Percentiles rank a stretch among this genome's conserved stretches.
Conservation (phyloP, 2,329 filamentous ascomycete genomes). For the Botrytis elliptica region DNA sequence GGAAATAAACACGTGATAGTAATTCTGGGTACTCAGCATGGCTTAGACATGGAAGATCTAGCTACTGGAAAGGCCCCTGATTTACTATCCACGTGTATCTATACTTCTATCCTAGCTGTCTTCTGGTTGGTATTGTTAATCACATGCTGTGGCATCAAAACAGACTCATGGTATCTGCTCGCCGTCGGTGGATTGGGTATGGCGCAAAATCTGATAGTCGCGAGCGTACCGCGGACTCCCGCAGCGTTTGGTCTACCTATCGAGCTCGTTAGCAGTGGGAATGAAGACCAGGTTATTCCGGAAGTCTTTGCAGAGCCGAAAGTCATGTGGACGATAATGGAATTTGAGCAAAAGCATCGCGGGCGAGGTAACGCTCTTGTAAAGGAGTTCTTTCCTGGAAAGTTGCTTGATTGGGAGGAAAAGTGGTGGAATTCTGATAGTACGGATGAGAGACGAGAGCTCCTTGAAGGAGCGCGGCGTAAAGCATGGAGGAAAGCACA, state of each 20-base stretch:
- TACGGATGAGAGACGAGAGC: background rate
- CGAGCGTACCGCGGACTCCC: background rate
- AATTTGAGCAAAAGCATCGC: background rate
- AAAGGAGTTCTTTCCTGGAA: background rate
- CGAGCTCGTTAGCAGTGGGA: background rate
- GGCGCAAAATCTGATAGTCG: background rate
- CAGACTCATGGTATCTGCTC: background rate
- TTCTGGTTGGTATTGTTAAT: background rate
- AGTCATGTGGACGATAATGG: background rate
- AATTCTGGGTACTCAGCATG: background rate
- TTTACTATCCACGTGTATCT: background rate
- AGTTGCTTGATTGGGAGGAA: background rate
- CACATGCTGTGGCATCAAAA: background rate
- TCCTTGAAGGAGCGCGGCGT: background rate
- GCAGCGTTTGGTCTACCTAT: background rate
- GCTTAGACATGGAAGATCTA: background rate
- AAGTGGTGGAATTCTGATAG: background rate
- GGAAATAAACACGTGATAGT: background rate
- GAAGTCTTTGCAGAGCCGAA: background rate
- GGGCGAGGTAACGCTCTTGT: background rate
- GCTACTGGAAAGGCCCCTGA: background rate
- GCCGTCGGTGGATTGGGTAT: background rate
- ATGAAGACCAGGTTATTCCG: background rate
- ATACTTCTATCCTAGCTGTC: background rate
- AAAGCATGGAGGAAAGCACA: background rate